Percentiles rank a stretch among this genome's conserved stretches.
These are phyloP conservation scores for Blastomyces gilchristii DNA, from an alignment of 2,329 filamentous ascomycete genomes.

Conservation along the genomic window DNA sequence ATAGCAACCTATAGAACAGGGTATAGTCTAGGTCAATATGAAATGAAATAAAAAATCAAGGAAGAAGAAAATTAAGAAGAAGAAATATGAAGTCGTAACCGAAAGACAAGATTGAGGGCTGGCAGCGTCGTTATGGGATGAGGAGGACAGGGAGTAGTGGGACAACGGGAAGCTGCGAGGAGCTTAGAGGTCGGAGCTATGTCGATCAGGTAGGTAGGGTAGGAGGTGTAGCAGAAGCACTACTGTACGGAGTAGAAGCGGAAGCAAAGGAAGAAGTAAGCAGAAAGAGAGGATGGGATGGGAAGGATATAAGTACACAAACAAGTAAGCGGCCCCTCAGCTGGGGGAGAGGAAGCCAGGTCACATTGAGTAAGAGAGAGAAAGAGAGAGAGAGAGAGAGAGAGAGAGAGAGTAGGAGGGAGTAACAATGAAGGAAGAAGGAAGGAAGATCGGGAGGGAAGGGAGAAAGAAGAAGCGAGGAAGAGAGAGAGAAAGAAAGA, in stretches of 20 bases:
- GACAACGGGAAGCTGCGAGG: too few species aligned
- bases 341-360: not conserved
- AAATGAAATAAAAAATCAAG: constrained; percentile 12
- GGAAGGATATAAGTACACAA: not conserved
- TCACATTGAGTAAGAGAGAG: not conserved
- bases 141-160: not conserved
- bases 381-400: not conserved
- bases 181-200: constrained; percentile 6
- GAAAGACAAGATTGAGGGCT: too few species aligned
- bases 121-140: not conserved
- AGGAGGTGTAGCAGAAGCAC: constrained; percentile 11
- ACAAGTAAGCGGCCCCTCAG: not conserved
- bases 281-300: not conserved
- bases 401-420: constrained; percentile 7
- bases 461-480: not conserved
- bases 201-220: too few species aligned
- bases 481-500: constrained; percentile 11
- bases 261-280: constrained; percentile 10
- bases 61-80: not conserved
- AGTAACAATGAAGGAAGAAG: not conserved
- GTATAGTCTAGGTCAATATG: not conserved
- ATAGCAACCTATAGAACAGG: constrained; percentile 27
- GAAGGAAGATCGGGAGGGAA: constrained; percentile 5
- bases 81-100: not conserved
- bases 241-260: constrained; percentile 13